These are phyloP conservation scores for Polyporus arcularius DNA, from an alignment of 768 basidiomycete genomes.

Conservation along the genomic window DNA sequence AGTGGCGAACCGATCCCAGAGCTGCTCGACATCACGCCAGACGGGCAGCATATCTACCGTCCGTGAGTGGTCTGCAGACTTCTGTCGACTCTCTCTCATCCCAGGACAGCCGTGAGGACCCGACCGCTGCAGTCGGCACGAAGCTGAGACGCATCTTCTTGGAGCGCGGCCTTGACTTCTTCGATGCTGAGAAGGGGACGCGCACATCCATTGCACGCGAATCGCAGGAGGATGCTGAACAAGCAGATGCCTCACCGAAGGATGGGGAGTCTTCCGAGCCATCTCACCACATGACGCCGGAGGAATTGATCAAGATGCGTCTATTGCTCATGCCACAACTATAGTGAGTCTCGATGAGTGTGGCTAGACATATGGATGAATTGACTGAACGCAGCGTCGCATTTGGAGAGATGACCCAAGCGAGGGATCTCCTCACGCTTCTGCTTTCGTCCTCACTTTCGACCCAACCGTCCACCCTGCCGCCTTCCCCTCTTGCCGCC, in stretches of 20 bases:
- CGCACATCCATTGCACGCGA: conserved; percentile 14
- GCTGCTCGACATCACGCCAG: conserved; percentile 67
- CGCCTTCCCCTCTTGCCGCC: conserved; percentile 48
- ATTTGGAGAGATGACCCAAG: conserved; percentile 77
- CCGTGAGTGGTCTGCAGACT: conserved; percentile 48
- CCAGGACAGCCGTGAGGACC: conserved; percentile 43
- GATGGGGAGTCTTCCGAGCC: conserved; percentile 36
- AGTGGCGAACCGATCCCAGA: conserved; percentile 60
- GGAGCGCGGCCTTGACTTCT: conserved; percentile 78
- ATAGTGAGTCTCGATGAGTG: conserved; percentile 50
- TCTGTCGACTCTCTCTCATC: conserved; percentile 7
- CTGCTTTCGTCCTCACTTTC: conserved; percentile 49
- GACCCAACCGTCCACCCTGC: conserved; percentile 26
- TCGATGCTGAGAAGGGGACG: conserved; percentile 49
- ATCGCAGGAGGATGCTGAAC: conserved; percentile 25
- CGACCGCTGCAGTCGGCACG: conserved; percentile 59
- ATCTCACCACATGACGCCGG: conserved; percentile 60
- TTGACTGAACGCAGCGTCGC: conserved; percentile 53
- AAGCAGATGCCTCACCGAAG: conserved; percentile 33
- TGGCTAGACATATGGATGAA: neutral
- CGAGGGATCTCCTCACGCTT: conserved; percentile 65
- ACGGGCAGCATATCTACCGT: conserved; percentile 71
- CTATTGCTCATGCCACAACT: conserved; percentile 70
- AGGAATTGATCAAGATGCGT: conserved; percentile 75
- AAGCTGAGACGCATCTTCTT: conserved; percentile 68